Evolutionary conservation across 495 filamentous ascomycete species (phyloP).

Genomic region (Evansstolkia leycettana): DNA sequence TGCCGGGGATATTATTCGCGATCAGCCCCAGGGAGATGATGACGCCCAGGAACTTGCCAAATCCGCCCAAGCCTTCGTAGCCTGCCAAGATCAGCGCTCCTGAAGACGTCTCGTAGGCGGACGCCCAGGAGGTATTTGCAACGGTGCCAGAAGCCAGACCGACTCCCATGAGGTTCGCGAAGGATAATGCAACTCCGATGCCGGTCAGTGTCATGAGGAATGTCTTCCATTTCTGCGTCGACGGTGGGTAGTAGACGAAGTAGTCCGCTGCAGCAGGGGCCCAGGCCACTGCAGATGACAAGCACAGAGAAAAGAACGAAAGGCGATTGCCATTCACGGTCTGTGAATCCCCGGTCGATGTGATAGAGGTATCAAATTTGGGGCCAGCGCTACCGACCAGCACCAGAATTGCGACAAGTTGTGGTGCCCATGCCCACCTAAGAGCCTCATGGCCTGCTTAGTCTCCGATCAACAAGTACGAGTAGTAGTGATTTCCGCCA

Average conservation of each 20-base stretch:
- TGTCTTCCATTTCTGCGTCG: conserved; percentile 13
- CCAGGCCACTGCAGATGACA: conserved; percentile 31
- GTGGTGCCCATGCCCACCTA: too few species aligned
- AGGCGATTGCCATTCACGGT: conserved; percentile 32
- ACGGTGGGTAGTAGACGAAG: conserved; percentile 28
- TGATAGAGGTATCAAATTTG: conserved; percentile 34
- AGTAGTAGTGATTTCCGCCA: too few species aligned
- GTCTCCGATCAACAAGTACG: too few species aligned
- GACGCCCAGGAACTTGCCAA: conserved; percentile 64
- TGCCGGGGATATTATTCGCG: conserved; percentile 56
- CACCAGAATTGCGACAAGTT: conserved; percentile 41
- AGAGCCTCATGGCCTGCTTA: too few species aligned
- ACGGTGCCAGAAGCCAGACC: conserved; percentile 54
- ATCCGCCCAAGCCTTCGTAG: conserved; percentile 46
- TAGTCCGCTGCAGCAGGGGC: conserved; percentile 24
- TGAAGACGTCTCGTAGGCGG: conserved; percentile 38
- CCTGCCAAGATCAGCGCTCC: conserved; percentile 54
- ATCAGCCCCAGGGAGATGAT: conserved; percentile 60
- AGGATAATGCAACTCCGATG: conserved; percentile 40
- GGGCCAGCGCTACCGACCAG: conserved; percentile 44
- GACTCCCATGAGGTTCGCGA: conserved; percentile 53
- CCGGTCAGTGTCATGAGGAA: conserved; percentile 32
- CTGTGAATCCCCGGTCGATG: conserved; percentile 12
- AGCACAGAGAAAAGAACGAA: conserved; percentile 42
- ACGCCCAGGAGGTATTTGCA: conserved; percentile 36